Evolutionary conservation across 306 rosid species (phyloP).

Genomic region (Pyrus bretschneideri): DNA sequence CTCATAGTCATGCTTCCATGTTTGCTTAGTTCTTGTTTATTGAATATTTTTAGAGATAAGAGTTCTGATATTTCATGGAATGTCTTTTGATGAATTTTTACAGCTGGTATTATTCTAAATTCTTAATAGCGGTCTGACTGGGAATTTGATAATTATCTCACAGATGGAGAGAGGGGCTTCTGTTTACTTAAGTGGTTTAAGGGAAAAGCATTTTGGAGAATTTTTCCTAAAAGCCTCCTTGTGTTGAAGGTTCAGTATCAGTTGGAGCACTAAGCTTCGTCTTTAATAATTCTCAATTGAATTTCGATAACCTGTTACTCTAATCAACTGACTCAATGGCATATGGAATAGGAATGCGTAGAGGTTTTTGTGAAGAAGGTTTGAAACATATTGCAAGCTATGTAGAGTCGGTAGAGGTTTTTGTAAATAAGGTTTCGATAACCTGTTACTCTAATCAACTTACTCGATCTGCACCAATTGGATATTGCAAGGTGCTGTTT

Average conservation of each 20-base stretch:
- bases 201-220: slow-evolving; percentile 94
- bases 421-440: no score
- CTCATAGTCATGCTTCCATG: no score
- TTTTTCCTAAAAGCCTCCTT: slow-evolving; percentile 70
- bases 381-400: slow-evolving; percentile 90
- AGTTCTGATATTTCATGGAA: no score
- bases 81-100: no score
- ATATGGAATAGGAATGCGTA: slow-evolving; percentile 16
- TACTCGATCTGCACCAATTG: slow-evolving; percentile 36
- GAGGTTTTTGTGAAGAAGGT: slow-evolving; percentile 62
- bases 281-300: slow-evolving; percentile 37
- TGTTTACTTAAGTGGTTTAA: slow-evolving; percentile 83
- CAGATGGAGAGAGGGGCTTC: slow-evolving; percentile 94
- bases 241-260: slow-evolving; percentile 48
- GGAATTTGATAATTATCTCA: background rate
- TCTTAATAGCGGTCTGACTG: no score
- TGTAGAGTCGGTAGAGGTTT: slow-evolving; percentile 45
- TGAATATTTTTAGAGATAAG: no score
- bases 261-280: slow-evolving; percentile 39
- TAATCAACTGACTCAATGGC: slow-evolving; percentile 19
- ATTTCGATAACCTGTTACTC: slow-evolving; percentile 19
- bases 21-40: no score
- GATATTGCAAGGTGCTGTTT: slow-evolving; percentile 50
- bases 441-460: background rate
- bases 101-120: no score